Evolutionary conservation across 2,329 filamentous ascomycete genomes (phyloP).

Genomic region (Trichoderma hamatum): DNA sequence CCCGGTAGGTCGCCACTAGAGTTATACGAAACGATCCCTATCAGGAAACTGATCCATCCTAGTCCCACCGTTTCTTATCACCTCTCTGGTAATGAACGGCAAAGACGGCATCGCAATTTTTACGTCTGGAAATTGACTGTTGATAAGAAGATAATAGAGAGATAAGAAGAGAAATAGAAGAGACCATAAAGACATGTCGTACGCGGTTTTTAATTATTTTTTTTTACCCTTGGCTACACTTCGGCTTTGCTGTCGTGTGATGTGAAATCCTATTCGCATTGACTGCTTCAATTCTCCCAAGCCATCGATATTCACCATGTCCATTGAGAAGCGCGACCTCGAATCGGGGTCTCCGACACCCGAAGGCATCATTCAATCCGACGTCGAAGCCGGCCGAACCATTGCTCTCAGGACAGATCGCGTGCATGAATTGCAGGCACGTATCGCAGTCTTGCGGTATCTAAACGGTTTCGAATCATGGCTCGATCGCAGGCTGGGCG

Average conservation of each 20-base stretch:
- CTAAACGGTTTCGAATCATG: conserved; percentile 7
- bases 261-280: background rate
- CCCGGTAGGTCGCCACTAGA: conserved; percentile 3
- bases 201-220: background rate
- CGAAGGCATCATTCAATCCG: background rate
- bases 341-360: background rate
- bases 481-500: background rate
- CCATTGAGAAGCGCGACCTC: background rate
- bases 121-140: background rate
- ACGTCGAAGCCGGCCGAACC: background rate
- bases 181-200: background rate
- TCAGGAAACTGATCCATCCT: conserved; percentile 4
- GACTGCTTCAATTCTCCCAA: background rate
- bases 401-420: background rate
- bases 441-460: background rate
- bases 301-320: background rate
- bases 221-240: background rate
- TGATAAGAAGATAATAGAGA: background rate
- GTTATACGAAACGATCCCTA: background rate
- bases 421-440: background rate
- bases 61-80: conserved; percentile 6
- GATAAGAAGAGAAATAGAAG: conserved; percentile 4
- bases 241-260: conserved; percentile 9
- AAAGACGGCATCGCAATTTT: conserved; percentile 6
- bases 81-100: background rate